Conservation (phyloP, 2,329 filamentous ascomycete genomes). For the Xylogone sp. region DNA sequence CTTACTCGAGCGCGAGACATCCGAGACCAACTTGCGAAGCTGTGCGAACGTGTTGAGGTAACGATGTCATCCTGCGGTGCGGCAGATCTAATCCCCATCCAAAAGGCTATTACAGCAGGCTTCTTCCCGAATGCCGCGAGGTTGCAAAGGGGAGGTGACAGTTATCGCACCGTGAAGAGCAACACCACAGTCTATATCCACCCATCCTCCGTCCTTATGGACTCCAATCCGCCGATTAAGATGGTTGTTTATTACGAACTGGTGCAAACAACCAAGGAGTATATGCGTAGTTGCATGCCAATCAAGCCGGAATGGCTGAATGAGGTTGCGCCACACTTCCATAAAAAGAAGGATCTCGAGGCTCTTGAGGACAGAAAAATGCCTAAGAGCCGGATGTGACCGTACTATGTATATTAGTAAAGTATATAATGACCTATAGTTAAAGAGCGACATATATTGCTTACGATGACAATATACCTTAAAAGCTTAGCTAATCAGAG, state of each 20-base stretch:
- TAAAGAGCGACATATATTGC: too few species aligned
- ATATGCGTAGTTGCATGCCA: constrained; percentile 84
- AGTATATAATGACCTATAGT: neutral
- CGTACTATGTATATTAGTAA: constrained; percentile 1
- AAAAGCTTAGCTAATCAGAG: too few species aligned
- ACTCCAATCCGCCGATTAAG: constrained; percentile 69
- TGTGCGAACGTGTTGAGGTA: constrained; percentile 92
- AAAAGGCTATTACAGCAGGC: constrained; percentile 82
- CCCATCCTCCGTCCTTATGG: constrained; percentile 77
- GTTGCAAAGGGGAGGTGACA: constrained; percentile 77
- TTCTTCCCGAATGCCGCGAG: constrained; percentile 94
- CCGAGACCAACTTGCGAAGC: constrained; percentile 83
- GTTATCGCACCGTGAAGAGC: constrained; percentile 89
- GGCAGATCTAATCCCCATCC: constrained; percentile 71
- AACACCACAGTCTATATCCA: constrained; percentile 89
- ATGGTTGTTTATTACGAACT: constrained; percentile 87
- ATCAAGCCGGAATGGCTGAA: constrained; percentile 80
- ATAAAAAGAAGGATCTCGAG: constrained; percentile 89
- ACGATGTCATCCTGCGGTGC: constrained; percentile 64
- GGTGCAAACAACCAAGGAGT: constrained; percentile 83
- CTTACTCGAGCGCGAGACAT: constrained; percentile 87
- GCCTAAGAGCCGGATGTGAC: constrained; percentile 43
- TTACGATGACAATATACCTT: too few species aligned
- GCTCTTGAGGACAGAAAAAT: constrained; percentile 76
- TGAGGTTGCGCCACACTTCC: constrained; percentile 90